Conservation (phyloP, 2,329 filamentous ascomycete genomes). For the Aspergillus fischeri region DNA sequence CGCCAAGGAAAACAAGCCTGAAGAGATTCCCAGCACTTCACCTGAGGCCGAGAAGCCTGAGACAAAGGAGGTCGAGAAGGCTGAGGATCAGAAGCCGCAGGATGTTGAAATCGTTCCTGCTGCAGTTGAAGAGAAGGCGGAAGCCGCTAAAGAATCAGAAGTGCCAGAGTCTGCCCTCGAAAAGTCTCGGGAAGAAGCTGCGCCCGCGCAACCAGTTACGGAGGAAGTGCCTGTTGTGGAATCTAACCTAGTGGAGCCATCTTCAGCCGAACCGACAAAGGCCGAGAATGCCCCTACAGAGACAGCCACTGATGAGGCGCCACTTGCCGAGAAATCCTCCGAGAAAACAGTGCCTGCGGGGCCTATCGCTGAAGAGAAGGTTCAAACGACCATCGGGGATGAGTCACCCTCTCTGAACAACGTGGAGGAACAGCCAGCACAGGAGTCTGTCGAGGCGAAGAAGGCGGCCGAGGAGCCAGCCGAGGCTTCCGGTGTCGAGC, state of each 20-base stretch:
- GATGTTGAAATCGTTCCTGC: neutral
- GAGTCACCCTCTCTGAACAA: neutral
- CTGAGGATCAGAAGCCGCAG: neutral
- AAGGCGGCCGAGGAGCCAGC: constrained; percentile 3
- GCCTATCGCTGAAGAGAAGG: constrained; percentile 1
- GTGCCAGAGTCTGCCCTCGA: neutral
- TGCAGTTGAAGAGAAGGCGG: neutral
- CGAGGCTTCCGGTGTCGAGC: constrained; percentile 4
- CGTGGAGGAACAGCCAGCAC: constrained; percentile 2
- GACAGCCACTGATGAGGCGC: neutral
- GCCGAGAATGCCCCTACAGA: neutral
- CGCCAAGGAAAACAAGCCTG: neutral
- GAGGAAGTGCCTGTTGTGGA: neutral
- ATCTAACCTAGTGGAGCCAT: neutral
- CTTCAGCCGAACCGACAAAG: neutral
- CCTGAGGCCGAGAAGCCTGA: neutral
- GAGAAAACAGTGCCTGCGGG: neutral
- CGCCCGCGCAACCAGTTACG: neutral
- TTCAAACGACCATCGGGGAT: constrained; percentile 1
- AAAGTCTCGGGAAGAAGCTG: neutral
- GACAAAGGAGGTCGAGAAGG: neutral
- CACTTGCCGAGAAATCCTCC: neutral
- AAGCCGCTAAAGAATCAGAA: neutral
- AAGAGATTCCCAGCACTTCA: neutral
- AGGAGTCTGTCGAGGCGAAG: neutral